These are phyloP conservation scores for Kickxella alabastrina DNA, from an alignment of 192 early-diverging fungal genomes.

Conservation along the genomic window DNA sequence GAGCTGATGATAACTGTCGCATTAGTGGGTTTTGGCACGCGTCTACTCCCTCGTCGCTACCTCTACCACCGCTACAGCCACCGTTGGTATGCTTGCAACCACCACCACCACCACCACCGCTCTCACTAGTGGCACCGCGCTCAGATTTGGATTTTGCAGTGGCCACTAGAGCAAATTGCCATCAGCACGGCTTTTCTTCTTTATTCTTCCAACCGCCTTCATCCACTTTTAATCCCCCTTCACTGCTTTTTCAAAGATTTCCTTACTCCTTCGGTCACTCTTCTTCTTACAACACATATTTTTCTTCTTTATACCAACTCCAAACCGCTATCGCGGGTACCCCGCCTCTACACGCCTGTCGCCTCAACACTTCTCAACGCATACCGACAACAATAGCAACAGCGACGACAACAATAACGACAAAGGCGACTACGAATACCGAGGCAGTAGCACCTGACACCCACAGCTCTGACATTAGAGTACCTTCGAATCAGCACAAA, in stretches of 20 bases:
- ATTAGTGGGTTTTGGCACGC: no score
- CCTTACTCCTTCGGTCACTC: neutral
- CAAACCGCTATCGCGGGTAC: neutral
- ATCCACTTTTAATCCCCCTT: neutral
- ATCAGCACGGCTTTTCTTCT: neutral
- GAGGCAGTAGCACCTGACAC: no score
- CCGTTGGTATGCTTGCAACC: no score
- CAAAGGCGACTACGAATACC: neutral
- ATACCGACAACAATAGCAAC: slow-evolving; percentile 2
- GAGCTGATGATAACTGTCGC: no score
- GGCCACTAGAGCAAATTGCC: no score
- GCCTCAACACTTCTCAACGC: neutral
- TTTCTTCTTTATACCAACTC: neutral
- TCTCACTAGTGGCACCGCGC: no score
- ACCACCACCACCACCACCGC: no score
- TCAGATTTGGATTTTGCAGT: no score
- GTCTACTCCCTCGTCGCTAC: no score
- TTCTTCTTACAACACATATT: neutral
- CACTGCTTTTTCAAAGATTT: neutral
- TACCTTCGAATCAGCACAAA: no score
- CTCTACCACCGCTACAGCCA: no score
- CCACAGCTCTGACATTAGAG: no score
- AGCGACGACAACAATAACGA: neutral
- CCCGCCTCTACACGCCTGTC: neutral
- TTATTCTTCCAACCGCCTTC: neutral